phyloP scores from a whole-genome alignment of 2,329 filamentous ascomycete species.

The Escovopsis sp. region DNA sequence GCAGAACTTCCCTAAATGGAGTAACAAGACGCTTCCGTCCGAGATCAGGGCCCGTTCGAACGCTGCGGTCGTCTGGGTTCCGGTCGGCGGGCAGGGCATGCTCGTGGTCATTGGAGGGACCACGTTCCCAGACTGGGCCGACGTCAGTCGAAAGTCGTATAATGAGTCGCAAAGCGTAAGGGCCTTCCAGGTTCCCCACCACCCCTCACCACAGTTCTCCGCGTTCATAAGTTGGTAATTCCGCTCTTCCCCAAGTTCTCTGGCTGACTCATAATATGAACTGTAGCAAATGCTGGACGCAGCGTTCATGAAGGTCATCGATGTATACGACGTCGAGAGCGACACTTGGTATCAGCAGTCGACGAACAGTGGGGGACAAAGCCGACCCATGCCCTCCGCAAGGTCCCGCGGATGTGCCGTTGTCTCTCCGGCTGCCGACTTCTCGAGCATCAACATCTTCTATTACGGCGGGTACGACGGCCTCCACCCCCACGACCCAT shows the following conservation, averaged over 20 bases:
- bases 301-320: constrained; percentile 55
- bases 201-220: too few relatives aligned
- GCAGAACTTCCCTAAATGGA: constrained; percentile 38
- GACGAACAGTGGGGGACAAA: constrained; percentile 43
- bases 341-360: constrained; percentile 55
- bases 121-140: constrained; percentile 38
- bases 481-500: constrained; percentile 22
- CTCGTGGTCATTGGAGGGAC: constrained; percentile 68
- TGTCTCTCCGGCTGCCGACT: constrained; percentile 54
- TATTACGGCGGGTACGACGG: constrained; percentile 67
- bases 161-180: constrained; percentile 21
- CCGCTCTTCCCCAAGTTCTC: too few relatives aligned
- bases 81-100: constrained; percentile 61
- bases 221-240: too few relatives aligned
- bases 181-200: neutral
- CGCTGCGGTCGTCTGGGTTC: constrained; percentile 58
- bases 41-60: constrained; percentile 41
- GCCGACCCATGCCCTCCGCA: constrained; percentile 21
- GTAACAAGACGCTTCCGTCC: constrained; percentile 37
- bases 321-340: constrained; percentile 61
- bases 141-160: constrained; percentile 11
- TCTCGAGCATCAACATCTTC: constrained; percentile 68
- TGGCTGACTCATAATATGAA: neutral
- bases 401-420: constrained; percentile 58
- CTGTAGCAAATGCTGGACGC: constrained; percentile 47